These are phyloP conservation scores for Fusarium cyanostomum DNA, from an alignment of 2,329 filamentous ascomycete species.

Conservation along the genomic window DNA sequence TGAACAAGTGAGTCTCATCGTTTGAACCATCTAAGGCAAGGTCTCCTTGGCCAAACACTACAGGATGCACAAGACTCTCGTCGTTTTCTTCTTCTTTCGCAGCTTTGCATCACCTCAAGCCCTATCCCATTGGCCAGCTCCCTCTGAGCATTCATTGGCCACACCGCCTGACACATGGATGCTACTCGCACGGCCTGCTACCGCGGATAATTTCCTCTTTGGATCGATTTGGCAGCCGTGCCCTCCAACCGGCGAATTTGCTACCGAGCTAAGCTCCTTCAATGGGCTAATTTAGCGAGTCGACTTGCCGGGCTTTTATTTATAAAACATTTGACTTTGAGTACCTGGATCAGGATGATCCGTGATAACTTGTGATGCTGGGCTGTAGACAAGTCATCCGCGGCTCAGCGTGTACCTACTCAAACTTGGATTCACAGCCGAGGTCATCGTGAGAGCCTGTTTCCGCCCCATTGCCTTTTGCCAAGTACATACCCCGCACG, in stretches of 20 bases:
- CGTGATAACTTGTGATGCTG: background rate
- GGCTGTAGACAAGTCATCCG: background rate
- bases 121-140: background rate
- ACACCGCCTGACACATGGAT: background rate
- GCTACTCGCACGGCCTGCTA: background rate
- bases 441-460: background rate
- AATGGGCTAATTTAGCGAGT: background rate
- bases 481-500: conserved; percentile 33
- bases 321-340: background rate
- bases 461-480: conserved; percentile 7
- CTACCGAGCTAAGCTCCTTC: background rate
- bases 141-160: background rate
- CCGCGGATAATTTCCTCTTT: background rate
- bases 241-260: background rate
- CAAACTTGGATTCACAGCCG: background rate
- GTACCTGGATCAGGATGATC: background rate
- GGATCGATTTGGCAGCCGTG: background rate
- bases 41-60: background rate
- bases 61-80: background rate
- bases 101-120: background rate
- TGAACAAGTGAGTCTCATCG: background rate
- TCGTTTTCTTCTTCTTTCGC: background rate
- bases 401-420: background rate
- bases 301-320: background rate
- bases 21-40: background rate